These are phyloP conservation scores for Candida gigantensis DNA, from an alignment of 1,139 yeast genomes.

Conservation along the genomic window DNA sequence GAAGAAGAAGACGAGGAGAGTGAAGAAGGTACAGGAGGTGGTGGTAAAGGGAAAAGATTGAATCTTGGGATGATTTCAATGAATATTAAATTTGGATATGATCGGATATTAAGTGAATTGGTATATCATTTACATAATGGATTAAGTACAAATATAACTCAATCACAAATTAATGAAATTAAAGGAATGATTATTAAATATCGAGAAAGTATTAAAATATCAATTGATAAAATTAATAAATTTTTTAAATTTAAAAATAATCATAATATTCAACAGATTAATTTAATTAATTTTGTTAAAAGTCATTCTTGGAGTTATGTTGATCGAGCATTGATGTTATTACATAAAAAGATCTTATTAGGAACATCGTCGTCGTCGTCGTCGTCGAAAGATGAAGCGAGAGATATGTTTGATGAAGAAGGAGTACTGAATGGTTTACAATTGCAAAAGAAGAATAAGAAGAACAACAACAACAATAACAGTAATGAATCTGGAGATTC, in stretches of 20 bases:
- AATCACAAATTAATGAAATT: constrained; percentile 43
- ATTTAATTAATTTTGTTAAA: constrained; percentile 49
- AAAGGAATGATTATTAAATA: constrained; percentile 51
- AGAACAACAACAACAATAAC: constrained; percentile 1
- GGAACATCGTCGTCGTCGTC: too few relatives aligned
- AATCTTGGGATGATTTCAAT: constrained; percentile 44
- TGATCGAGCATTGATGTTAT: constrained; percentile 55
- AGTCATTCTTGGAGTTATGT: constrained; percentile 55
- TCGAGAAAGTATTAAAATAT: constrained; percentile 49
- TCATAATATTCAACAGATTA: constrained; percentile 41
- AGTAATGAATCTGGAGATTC: too few relatives aligned
- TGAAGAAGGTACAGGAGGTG: constrained; percentile 16
- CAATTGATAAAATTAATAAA: constrained; percentile 35
- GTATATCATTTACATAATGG: constrained; percentile 47
- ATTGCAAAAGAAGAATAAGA: constrained; percentile 7
- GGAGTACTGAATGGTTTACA: not conserved
- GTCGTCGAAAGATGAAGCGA: too few relatives aligned
- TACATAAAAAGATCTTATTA: constrained; percentile 54
- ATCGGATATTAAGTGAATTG: constrained; percentile 53
- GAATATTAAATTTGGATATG: constrained; percentile 55
- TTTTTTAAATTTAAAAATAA: constrained; percentile 30
- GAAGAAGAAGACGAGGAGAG: constrained; percentile 35
- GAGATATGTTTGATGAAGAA: too few relatives aligned
- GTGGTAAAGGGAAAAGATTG: constrained; percentile 29
- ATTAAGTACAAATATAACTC: constrained; percentile 34